These are phyloP conservation scores for Cornus suecica DNA, from an alignment of 148 eudicot genomes.

Conservation along the genomic window DNA sequence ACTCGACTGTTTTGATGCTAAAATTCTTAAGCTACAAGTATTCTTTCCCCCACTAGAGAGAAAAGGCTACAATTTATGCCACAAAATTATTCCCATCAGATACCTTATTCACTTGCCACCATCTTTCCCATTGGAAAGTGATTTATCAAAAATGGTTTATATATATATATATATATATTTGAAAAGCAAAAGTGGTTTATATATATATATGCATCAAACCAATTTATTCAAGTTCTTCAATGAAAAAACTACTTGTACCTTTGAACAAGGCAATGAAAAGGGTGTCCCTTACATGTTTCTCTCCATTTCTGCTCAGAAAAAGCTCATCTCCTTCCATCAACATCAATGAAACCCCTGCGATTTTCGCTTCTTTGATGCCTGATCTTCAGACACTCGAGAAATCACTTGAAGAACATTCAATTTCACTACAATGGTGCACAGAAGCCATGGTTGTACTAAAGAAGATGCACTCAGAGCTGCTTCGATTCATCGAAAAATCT, in stretches of 20 bases:
- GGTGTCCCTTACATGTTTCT: slow-evolving; percentile 33
- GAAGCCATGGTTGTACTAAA: slow-evolving; percentile 33
- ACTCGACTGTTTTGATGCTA: neutral
- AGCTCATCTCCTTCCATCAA: neutral
- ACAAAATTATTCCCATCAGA: slow-evolving; percentile 22
- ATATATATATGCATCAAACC: neutral
- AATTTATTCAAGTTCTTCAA: slow-evolving; percentile 9
- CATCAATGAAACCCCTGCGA: neutral
- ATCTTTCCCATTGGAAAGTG: neutral
- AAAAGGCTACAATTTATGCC: slow-evolving; percentile 38
- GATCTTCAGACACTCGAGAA: slow-evolving; percentile 33
- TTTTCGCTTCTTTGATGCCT: slow-evolving; percentile 16
- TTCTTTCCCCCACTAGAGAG: slow-evolving; percentile 21
- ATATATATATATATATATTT: too few species aligned
- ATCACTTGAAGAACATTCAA: slow-evolving; percentile 26
- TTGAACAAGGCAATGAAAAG: slow-evolving; percentile 21
- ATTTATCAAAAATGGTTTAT: slow-evolving; percentile 6
- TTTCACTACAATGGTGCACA: slow-evolving; percentile 38
- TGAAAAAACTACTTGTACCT: neutral
- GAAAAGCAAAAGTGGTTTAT: too few species aligned
- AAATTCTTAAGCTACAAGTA: slow-evolving; percentile 29
- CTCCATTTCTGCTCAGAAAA: slow-evolving; percentile 18
- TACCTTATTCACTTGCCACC: slow-evolving; percentile 23
- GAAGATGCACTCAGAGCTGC: slow-evolving; percentile 32
- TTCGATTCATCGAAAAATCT: slow-evolving; percentile 18